Evolutionary conservation across 176 grass and related monocot species (phyloP), one percentile per base, ranked within the genome.

Genomic region (Melocanna baccifera): DNA sequence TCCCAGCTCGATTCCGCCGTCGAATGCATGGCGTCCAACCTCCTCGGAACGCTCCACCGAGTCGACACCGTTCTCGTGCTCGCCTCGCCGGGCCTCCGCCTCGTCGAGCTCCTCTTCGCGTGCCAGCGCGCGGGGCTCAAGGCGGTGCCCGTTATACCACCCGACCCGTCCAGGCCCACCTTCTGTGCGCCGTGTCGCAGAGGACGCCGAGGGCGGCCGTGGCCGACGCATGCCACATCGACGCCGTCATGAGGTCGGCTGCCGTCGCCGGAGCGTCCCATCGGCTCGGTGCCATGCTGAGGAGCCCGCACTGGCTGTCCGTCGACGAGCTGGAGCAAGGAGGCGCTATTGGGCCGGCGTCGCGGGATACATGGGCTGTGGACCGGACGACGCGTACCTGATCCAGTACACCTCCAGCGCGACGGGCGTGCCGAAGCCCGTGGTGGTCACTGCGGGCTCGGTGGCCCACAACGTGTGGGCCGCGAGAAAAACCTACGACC

Each of bases 401-500:
- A 69, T 94, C 43, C 89, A 91, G 84, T 94, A 94, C 87, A 94
- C 92, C 4, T 94, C 92, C 4, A 87, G 92, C 26, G 86, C 87
- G 19, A 91, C 89, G 12, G 86, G 80, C 23, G 81, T 91, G 47
- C 77, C 84, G 42, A 94, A 84, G 87, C 86, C 89, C 4, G 89
- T 94, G 8, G 32, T 82, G 25, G 67, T 91, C 15, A 91, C 89
- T 0, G 89, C 86, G 16, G 92, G 89, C n/a, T 70, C 86, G 12
- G 89, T 77, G 2, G 87, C 87, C 23, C 89, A 85, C 7, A 94
- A 91, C 76, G 89, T 83, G 34, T 61, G 81, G 47, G 71, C 71
- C 12, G 92, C 92, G n/a, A 91, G 92, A 70, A 88, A 4, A 36
- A 80, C 89, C 23, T 91, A 91, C 71, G 86, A 89, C 16, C 76